Conservation (phyloP, 2,329 filamentous ascomycete species). For the Chrysoporthe deuterocubensis region DNA sequence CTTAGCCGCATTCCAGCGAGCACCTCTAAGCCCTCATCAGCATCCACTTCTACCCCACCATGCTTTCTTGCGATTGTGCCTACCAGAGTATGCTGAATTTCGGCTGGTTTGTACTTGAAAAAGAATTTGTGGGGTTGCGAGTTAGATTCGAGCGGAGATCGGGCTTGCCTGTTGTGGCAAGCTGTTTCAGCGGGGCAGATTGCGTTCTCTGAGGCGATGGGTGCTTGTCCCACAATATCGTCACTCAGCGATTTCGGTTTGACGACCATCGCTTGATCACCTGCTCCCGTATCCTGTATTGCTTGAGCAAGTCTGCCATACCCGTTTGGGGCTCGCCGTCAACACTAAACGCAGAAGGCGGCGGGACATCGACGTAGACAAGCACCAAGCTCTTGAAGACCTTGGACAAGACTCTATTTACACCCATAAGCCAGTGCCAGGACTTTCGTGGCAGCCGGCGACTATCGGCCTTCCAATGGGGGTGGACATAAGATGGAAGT, state of each 20-base stretch:
- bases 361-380: slow-evolving; percentile 88
- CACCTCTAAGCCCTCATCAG: not conserved
- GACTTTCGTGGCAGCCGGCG: slow-evolving; percentile 54
- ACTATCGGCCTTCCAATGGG: slow-evolving; percentile 69
- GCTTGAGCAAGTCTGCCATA: slow-evolving; percentile 57
- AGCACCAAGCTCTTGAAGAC: slow-evolving; percentile 89
- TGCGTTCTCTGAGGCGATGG: not conserved
- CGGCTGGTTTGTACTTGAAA: not conserved
- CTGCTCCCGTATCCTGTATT: slow-evolving; percentile 37
- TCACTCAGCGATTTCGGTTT: slow-evolving; percentile 36
- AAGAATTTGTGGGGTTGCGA: not conserved
- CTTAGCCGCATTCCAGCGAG: no score
- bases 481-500: slow-evolving; percentile 77
- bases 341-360: slow-evolving; percentile 56
- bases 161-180: not conserved
- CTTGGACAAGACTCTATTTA: slow-evolving; percentile 87
- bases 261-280: slow-evolving; percentile 38
- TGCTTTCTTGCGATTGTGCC: not conserved
- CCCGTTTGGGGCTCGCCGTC: slow-evolving; percentile 50
- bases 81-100: not conserved
- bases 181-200: not conserved
- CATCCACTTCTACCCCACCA: not conserved
- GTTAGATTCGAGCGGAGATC: not conserved
- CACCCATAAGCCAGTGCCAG: slow-evolving; percentile 86
- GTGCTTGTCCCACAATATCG: not conserved